A percentile compares a stretch with the other conserved stretches of the same genome.
Evolutionary conservation across 805 yeast genomes (phyloP).

Genomic region (Suhomyces xylopsoci): DNA sequence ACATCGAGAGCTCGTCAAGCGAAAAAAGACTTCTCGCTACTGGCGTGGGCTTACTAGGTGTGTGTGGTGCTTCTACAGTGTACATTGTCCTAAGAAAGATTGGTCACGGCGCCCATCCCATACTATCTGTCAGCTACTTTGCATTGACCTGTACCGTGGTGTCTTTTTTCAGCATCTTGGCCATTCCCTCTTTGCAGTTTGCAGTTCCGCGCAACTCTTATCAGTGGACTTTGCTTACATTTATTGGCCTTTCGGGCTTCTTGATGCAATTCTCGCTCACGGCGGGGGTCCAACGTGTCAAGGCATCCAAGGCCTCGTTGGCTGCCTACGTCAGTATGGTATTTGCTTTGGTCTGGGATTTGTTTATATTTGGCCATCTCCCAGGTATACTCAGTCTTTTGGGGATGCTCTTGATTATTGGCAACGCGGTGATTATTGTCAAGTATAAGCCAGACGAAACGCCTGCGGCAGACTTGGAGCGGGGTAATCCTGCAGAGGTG

Average conservation of each 20-base stretch:
- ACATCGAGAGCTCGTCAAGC: conserved; percentile 52
- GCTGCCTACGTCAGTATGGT: conserved; percentile 75
- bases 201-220: conserved; percentile 54
- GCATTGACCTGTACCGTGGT: conserved; percentile 58
- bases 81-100: conserved; percentile 70
- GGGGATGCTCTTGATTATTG: conserved; percentile 68
- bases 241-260: conserved; percentile 77
- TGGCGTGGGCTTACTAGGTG: conserved; percentile 60
- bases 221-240: conserved; percentile 64
- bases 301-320: conserved; percentile 71
- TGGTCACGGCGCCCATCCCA: conserved; percentile 76
- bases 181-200: conserved; percentile 58
- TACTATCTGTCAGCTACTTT: conserved; percentile 74
- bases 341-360: conserved; percentile 76
- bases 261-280: conserved; percentile 76
- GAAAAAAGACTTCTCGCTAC: conserved; percentile 61
- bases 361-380: conserved; percentile 63
- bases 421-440: conserved; percentile 61
- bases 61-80: conserved; percentile 66
- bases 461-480: not conserved
- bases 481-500: not conserved
- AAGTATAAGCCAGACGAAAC: conserved; percentile 40
- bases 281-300: conserved; percentile 78
- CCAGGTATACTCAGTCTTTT: conserved; percentile 67
- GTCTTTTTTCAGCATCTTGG: conserved; percentile 49